Percentiles rank a stretch among this genome's conserved stretches.
Evolutionary conservation across 331 rosid species (phyloP).

Genomic region (Pyrus hybrid): DNA sequence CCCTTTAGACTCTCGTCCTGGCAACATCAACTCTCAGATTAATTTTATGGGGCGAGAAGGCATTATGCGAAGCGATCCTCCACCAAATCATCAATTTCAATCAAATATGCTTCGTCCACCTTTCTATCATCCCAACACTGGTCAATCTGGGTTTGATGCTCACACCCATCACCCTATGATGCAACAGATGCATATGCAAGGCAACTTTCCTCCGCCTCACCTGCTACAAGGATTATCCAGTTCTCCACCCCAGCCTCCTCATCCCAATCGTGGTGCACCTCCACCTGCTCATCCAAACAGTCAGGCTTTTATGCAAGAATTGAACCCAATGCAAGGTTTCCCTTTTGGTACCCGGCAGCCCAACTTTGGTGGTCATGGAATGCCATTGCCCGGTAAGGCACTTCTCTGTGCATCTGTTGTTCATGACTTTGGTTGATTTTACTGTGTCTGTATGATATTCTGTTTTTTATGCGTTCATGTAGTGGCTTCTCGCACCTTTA

Average conservation of each 20-base stretch:
- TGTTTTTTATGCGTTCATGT: background rate
- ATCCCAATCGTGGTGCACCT: constrained; percentile 29
- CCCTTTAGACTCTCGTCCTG: constrained; percentile 60
- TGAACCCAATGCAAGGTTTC: constrained; percentile 54
- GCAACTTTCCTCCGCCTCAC: constrained; percentile 64
- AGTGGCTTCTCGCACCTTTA: background rate
- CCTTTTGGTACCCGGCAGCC: constrained; percentile 64
- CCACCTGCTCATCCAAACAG: constrained; percentile 28
- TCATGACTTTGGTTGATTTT: background rate
- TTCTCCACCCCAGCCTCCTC: constrained; percentile 49
- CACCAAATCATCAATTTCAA: constrained; percentile 56
- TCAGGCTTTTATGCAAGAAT: constrained; percentile 55
- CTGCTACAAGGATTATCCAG: constrained; percentile 59
- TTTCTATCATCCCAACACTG: constrained; percentile 48
- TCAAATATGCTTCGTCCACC: constrained; percentile 71
- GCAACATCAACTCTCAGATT: constrained; percentile 48
- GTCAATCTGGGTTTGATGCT: constrained; percentile 54
- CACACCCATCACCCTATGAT: constrained; percentile 60
- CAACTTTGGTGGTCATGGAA: constrained; percentile 53
- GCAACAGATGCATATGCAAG: constrained; percentile 68
- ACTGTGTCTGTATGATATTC: background rate
- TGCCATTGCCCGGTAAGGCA: constrained; percentile 55
- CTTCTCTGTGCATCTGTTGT: background rate
- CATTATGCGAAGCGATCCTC: constrained; percentile 47
- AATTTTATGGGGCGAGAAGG: constrained; percentile 53